Evolutionary conservation across 768 basidiomycete genomes (phyloP).

Genomic region (Trichaptum fuscoviolaceum): DNA sequence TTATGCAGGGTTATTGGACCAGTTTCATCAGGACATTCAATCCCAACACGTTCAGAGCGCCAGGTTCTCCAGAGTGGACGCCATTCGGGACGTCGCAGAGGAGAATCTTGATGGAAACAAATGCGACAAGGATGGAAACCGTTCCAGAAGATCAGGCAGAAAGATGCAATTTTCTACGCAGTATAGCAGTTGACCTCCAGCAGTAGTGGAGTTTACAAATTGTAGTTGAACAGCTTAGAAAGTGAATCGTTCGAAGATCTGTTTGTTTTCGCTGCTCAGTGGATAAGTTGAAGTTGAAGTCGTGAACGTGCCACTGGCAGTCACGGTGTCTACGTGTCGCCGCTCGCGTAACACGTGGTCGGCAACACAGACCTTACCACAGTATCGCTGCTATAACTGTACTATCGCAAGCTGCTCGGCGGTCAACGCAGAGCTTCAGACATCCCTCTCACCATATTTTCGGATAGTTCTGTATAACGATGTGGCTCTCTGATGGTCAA

Average conservation of each 20-base stretch:
- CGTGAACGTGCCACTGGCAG: too few relatives aligned
- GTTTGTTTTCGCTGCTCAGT: too few relatives aligned
- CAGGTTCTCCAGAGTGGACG: constrained; percentile 11
- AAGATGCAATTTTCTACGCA: constrained; percentile 11
- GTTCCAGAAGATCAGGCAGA: constrained; percentile 7
- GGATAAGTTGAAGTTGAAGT: too few relatives aligned
- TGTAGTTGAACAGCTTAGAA: too few relatives aligned
- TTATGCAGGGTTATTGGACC: constrained; percentile 40
- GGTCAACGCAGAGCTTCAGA: not conserved
- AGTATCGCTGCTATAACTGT: not conserved
- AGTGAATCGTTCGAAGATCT: too few relatives aligned
- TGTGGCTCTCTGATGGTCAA: constrained; percentile 54
- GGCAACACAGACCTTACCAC: too few relatives aligned
- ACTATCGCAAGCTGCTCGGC: not conserved
- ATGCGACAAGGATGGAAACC: constrained; percentile 8
- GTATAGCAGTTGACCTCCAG: constrained; percentile 6
- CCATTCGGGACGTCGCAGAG: not conserved
- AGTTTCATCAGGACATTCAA: constrained; percentile 42
- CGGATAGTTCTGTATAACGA: constrained; percentile 13
- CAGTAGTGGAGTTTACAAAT: constrained; percentile 5
- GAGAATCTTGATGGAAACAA: constrained; percentile 10
- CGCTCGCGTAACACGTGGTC: too few relatives aligned
- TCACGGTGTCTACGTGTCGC: too few relatives aligned
- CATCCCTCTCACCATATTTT: not conserved
- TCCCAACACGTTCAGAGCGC: constrained; percentile 28